Conservation (phyloP, 306 rosid species). For the Inga leiocalycina region DNA sequence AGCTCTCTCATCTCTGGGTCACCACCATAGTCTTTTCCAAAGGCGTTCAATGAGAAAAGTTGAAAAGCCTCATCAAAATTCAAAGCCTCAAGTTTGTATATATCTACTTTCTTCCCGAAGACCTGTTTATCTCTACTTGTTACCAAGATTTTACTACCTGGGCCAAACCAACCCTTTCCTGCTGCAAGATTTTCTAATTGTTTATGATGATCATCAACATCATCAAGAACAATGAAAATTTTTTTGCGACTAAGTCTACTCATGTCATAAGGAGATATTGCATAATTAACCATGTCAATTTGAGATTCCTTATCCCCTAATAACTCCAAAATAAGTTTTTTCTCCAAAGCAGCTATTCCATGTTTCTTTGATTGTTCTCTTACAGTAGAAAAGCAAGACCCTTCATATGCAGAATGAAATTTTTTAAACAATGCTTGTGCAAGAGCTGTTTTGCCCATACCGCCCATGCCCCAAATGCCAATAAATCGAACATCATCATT, state of each 20-base stretch:
- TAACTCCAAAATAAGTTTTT: not conserved
- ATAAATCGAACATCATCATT: not conserved
- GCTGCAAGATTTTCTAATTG: not conserved
- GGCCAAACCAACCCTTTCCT: not conserved
- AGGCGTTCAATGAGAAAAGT: not conserved
- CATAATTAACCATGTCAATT: not conserved
- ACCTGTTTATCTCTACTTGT: not conserved
- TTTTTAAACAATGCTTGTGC: not conserved
- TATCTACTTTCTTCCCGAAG: not conserved
- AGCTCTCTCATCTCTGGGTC: not conserved
- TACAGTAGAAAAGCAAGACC: not conserved
- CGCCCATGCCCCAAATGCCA: not conserved
- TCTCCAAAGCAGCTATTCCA: not conserved
- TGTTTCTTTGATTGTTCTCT: not conserved
- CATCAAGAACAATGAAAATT: slow-evolving; percentile 3
- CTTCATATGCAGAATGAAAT: not conserved
- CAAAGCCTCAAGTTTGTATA: not conserved
- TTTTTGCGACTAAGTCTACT: not conserved
- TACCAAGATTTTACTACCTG: not conserved
- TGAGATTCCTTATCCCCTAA: not conserved
- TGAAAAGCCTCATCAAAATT: not conserved
- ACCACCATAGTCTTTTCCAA: not conserved
- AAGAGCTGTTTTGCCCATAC: slow-evolving; percentile 3
- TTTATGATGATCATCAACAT: not conserved
- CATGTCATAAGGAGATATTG: not conserved